Evolutionary conservation across 768 basidiomycete genomes (phyloP).

Genomic region (Hysterangium stoloniferum): DNA sequence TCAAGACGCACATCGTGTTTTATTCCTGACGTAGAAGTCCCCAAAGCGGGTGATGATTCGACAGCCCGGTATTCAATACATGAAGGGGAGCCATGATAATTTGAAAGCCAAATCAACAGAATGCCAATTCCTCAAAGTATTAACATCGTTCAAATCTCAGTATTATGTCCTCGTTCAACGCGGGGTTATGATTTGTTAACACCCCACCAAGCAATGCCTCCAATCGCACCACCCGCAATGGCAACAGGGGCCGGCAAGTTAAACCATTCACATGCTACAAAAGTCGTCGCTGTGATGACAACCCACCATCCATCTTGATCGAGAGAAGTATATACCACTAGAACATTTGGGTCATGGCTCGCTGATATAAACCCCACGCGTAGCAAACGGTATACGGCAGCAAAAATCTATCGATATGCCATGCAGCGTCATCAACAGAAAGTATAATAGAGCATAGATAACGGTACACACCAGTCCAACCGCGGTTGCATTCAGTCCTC

Average conservation of each 20-base stretch:
- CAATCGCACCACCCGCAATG: conserved; percentile 32
- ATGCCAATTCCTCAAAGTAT: too few species aligned
- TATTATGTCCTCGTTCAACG: too few species aligned
- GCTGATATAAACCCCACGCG: conserved; percentile 5
- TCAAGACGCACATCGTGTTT: too few species aligned
- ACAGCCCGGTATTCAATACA: too few species aligned
- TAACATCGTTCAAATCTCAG: too few species aligned
- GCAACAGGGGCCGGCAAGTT: conserved; percentile 30
- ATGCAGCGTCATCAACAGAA: conserved; percentile 24
- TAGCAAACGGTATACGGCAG: conserved; percentile 7
- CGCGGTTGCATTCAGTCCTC: conserved; percentile 36
- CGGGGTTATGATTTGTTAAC: conserved; percentile 17
- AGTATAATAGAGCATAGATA: conserved; percentile 33
- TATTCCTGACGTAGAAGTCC: too few species aligned
- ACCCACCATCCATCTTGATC: conserved; percentile 41
- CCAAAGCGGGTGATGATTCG: too few species aligned
- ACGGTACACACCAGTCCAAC: conserved; percentile 37
- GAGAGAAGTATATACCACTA: conserved; percentile 17
- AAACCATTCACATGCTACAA: conserved; percentile 36
- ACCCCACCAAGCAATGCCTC: conserved; percentile 38
- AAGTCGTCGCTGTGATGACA: conserved; percentile 33
- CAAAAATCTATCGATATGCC: background rate
- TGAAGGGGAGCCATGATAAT: too few species aligned
- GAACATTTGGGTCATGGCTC: background rate
- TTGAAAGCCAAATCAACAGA: too few species aligned